Evolutionary conservation across 1,139 yeast genomes (phyloP).

Genomic region (Candida smagusa): DNA sequence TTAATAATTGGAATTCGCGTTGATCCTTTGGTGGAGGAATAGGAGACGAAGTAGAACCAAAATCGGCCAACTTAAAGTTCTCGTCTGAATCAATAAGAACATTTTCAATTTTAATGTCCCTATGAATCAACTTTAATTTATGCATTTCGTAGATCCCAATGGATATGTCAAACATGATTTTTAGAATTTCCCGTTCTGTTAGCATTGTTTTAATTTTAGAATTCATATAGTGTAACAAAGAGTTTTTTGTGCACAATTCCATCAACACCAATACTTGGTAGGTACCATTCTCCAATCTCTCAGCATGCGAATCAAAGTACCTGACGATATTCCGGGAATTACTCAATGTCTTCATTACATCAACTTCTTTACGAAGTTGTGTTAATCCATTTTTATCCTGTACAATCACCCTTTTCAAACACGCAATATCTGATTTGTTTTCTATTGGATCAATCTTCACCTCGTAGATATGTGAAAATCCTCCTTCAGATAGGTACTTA

Average conservation of each 20-base stretch:
- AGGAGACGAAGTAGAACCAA: constrained; percentile 67
- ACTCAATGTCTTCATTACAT: constrained; percentile 70
- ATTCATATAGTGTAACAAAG: constrained; percentile 74
- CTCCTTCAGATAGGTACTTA: constrained; percentile 45
- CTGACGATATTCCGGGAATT: constrained; percentile 58
- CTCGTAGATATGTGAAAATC: constrained; percentile 57
- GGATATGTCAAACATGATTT: constrained; percentile 64
- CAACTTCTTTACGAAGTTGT: constrained; percentile 69
- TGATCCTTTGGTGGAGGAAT: constrained; percentile 63
- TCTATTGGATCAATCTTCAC: constrained; percentile 47
- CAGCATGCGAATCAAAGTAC: constrained; percentile 77
- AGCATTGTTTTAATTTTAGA: constrained; percentile 62
- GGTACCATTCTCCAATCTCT: constrained; percentile 50
- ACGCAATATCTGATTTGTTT: constrained; percentile 45
- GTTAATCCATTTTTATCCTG: constrained; percentile 68
- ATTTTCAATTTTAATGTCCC: constrained; percentile 79
- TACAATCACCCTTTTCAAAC: constrained; percentile 71
- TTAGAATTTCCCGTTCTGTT: constrained; percentile 58
- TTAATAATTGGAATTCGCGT: constrained; percentile 57
- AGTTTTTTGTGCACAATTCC: constrained; percentile 75
- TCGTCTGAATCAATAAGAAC: constrained; percentile 58
- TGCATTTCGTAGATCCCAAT: constrained; percentile 76
- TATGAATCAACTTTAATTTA: constrained; percentile 56
- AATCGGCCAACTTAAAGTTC: constrained; percentile 69
- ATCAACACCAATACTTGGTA: constrained; percentile 74